Evolutionary conservation across 805 yeast genomes (phyloP), one percentile per base, ranked within the genome.

Genomic region (Kuraishia floccosa): DNA sequence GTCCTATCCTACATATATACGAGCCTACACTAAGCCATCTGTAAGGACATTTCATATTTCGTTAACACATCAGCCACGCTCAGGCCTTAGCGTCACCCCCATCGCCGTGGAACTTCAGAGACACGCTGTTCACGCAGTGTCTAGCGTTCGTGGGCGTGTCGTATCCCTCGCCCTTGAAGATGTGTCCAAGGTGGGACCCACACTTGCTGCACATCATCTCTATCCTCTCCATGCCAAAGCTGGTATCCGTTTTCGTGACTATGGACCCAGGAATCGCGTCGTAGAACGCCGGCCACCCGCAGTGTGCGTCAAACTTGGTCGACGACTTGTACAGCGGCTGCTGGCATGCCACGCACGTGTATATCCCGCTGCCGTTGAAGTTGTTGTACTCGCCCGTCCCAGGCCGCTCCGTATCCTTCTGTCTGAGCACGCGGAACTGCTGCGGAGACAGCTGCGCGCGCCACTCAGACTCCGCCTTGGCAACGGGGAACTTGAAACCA

Each of bases 261-360:
- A 91, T 65, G 5, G 94, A 65, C 0, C 86, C 87, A 0, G 94
- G 93, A 24, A 83, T 60, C 1, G 94, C 96, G 35, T 84, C 80
- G 52, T 78, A 89, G 54, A 91, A 91, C 0, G 96, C 87, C 1
- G 98, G 98, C 98, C 98, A 91, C 3, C 98, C 98, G 54, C 98
- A 91, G 32, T 85, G 85, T 9, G 94, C 73, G 35, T 79, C 76
- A 45, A 91, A 91, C 53, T 91, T 89, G 3, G 95, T 69, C 20
- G 66, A 60, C 18, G 94, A 76, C 37, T 68, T 67, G 54, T 91
- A 91, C 19, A 91, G 57, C 9, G 96, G 94, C 27, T 68, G 60
- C 30, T 64, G 65, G 55, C 98, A 91, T 5, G 79, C 97, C 1
- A 81, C 96, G 58, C 99, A 91, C 28, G 60, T 58, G 53, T 86